Evolutionary conservation across 2,329 filamentous ascomycete species (phyloP).

Genomic region (Fusarium dimerum): DNA sequence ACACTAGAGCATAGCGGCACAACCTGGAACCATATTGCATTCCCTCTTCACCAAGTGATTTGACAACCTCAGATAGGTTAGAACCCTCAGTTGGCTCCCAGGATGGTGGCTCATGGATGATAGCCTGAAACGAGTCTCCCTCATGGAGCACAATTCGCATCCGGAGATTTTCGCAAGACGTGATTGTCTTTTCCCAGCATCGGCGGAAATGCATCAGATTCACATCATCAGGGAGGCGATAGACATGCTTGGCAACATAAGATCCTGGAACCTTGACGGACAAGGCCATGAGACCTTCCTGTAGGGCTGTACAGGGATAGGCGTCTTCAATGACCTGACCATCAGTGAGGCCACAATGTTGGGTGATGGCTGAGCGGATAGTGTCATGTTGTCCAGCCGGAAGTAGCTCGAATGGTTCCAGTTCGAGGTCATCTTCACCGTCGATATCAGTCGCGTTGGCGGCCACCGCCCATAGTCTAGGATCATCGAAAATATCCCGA

Average conservation of each 20-base stretch:
- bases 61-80: not conserved
- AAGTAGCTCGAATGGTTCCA: not conserved
- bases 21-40: not conserved
- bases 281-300: slow-evolving; percentile 2
- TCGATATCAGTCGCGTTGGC: slow-evolving; percentile 2
- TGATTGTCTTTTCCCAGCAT: not conserved
- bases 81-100: not conserved
- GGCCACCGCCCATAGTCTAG: slow-evolving; percentile 3
- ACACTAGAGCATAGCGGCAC: not conserved
- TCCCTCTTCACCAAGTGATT: not conserved
- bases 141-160: not conserved
- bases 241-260: not conserved
- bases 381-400: not conserved
- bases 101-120: not conserved
- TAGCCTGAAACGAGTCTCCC: not conserved
- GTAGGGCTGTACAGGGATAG: slow-evolving; percentile 3
- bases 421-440: not conserved
- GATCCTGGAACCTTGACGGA: not conserved
- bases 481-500: slow-evolving; percentile 8
- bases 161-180: not conserved
- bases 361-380: not conserved
- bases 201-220: not conserved
- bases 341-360: too few species aligned
- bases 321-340: not conserved
- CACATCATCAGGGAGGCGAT: not conserved